These are phyloP conservation scores for Powellomyces hirtus DNA, from an alignment of 192 early-diverging fungal species.

Conservation along the genomic window DNA sequence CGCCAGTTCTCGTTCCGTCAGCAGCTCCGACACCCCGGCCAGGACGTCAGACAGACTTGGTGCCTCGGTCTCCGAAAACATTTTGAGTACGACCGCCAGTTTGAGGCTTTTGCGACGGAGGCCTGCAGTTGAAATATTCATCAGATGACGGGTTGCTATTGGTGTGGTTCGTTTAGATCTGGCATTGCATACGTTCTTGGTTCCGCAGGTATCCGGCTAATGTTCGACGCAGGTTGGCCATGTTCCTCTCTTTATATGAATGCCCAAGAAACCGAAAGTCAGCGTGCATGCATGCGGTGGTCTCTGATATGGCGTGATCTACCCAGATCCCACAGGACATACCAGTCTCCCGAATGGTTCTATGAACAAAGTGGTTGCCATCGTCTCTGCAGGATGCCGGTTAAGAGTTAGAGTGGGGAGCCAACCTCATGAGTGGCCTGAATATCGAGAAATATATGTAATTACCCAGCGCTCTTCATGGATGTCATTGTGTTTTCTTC, in stretches of 20 bases:
- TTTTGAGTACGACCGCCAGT: conserved; percentile 28
- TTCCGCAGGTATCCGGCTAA: conserved; percentile 25
- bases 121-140: conserved; percentile 3
- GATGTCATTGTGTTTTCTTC: too few species aligned
- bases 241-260: conserved; percentile 23
- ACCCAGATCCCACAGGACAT: neutral
- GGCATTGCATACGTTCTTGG: conserved; percentile 27
- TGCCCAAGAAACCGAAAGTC: neutral
- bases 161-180: neutral
- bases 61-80: conserved; percentile 34
- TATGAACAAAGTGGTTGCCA: conserved; percentile 9
- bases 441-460: too few species aligned
- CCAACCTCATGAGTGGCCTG: too few species aligned
- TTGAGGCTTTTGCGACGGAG: conserved; percentile 36
- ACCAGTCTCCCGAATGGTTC: conserved; percentile 20
- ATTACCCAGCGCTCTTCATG: too few species aligned
- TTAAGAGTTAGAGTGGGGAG: too few species aligned
- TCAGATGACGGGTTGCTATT: neutral
- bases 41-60: conserved; percentile 3
- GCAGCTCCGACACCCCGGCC: conserved; percentile 14
- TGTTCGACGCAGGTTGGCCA: conserved; percentile 10
- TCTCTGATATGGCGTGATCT: neutral
- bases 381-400: conserved; percentile 1
- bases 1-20: conserved; percentile 29
- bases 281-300: neutral